Percentiles rank a stretch among this genome's conserved stretches.
These are phyloP conservation scores for Narthecium ossifragum DNA, from an alignment of 106 monocot species.

Conservation along the genomic window DNA sequence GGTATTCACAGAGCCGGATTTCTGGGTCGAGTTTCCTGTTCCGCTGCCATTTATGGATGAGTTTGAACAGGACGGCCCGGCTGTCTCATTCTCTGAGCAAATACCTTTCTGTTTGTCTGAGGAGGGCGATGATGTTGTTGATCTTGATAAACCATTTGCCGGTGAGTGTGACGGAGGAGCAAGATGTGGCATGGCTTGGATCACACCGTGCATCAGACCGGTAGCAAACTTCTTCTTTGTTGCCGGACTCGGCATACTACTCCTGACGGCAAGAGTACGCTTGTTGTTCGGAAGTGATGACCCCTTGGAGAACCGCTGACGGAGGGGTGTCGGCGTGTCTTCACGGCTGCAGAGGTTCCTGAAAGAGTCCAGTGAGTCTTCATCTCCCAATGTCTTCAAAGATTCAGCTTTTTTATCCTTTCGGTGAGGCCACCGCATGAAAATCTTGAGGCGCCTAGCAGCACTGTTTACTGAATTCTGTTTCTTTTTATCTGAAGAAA, in stretches of 20 bases:
- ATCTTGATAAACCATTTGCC: constrained; percentile 10
- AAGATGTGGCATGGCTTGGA: constrained; percentile 64
- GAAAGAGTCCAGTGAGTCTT: constrained; percentile 34
- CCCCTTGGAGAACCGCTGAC: constrained; percentile 44
- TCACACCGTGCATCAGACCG: constrained; percentile 65
- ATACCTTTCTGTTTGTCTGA: constrained; percentile 32
- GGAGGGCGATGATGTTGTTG: constrained; percentile 20
- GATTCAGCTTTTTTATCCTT: constrained; percentile 44
- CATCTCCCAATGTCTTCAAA: constrained; percentile 25
- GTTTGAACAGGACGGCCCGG: constrained; percentile 25
- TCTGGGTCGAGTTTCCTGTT: constrained; percentile 12
- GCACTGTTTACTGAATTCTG: constrained; percentile 42
- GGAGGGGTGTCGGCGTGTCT: constrained; percentile 58
- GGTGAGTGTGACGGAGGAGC: constrained; percentile 17
- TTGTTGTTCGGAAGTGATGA: constrained; percentile 58
- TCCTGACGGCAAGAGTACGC: constrained; percentile 50
- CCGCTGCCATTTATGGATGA: constrained; percentile 7
- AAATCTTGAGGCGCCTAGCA: constrained; percentile 43
- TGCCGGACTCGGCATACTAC: constrained; percentile 41
- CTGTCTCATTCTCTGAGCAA: constrained; percentile 18
- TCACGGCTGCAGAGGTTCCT: constrained; percentile 37
- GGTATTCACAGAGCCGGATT: constrained; percentile 18
- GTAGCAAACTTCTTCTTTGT: constrained; percentile 60
- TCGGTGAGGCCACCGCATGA: constrained; percentile 37
- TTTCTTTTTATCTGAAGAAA: constrained; percentile 27